A percentile compares a stretch with the other conserved stretches of the same genome.
These are phyloP conservation scores for Verruconis gallopava DNA, from an alignment of 2,329 filamentous ascomycete genomes.

Conservation along the genomic window DNA sequence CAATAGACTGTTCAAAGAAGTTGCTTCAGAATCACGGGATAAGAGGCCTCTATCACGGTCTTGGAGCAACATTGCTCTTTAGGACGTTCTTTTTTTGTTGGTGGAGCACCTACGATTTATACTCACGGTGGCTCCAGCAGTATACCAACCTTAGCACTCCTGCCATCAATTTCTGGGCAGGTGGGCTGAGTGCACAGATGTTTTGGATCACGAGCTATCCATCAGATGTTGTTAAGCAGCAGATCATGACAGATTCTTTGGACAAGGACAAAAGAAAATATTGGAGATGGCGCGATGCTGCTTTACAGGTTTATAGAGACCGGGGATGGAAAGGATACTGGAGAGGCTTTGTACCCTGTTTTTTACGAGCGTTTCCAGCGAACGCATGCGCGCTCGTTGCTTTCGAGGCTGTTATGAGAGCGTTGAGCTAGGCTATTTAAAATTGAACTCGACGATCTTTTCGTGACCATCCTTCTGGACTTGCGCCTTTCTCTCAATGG, in stretches of 20 bases:
- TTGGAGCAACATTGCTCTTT: conserved; percentile 76
- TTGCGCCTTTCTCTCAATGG: not conserved
- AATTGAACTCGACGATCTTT: too few relatives aligned
- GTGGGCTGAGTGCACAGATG: conserved; percentile 79
- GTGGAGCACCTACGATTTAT: conserved; percentile 91
- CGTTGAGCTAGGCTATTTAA: conserved; percentile 1
- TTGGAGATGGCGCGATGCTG: conserved; percentile 66
- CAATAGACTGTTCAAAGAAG: conserved; percentile 68
- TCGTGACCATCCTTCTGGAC: too few relatives aligned
- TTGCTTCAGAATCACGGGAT: conserved; percentile 55
- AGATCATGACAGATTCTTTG: conserved; percentile 90
- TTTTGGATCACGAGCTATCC: conserved; percentile 94
- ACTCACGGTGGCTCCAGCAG: conserved; percentile 54
- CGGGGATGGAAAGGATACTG: conserved; percentile 71
- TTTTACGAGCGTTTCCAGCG: conserved; percentile 84
- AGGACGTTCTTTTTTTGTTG: conserved; percentile 93
- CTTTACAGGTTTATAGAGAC: conserved; percentile 61
- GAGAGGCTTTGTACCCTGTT: conserved; percentile 86
- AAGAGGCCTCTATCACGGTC: conserved; percentile 70
- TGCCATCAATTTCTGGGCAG: conserved; percentile 92
- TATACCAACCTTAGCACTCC: conserved; percentile 62
- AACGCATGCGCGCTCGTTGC: conserved; percentile 89
- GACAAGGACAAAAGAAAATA: conserved; percentile 55
- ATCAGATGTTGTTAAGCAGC: conserved; percentile 86
- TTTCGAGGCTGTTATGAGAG: conserved; percentile 82